Conservation (phyloP, 768 basidiomycete genomes). For the Naematelia encephala region DNA sequence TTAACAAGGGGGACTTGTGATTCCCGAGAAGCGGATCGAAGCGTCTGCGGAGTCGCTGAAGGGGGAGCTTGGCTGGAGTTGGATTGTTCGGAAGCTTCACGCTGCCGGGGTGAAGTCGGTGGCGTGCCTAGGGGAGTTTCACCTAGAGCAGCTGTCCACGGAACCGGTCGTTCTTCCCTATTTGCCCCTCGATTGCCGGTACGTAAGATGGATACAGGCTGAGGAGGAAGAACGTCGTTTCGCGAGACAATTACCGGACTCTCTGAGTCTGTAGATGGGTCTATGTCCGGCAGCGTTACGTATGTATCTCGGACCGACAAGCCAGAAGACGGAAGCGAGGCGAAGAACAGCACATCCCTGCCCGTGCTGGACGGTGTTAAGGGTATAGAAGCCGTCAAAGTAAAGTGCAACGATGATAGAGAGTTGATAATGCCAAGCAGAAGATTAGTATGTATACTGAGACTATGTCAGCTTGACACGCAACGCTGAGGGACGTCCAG, state of each 20-base stretch:
- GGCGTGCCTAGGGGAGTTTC: too few species aligned
- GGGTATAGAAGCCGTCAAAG: slow-evolving; percentile 32
- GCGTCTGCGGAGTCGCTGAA: not conserved
- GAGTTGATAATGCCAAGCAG: slow-evolving; percentile 27
- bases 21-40: not conserved
- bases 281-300: not conserved
- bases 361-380: slow-evolving; percentile 28
- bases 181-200: not conserved
- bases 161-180: not conserved
- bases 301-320: slow-evolving; percentile 25
- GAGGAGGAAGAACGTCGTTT: not conserved
- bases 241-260: slow-evolving; percentile 8
- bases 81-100: not conserved
- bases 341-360: slow-evolving; percentile 41
- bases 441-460: slow-evolving; percentile 31
- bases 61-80: not conserved
- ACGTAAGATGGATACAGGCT: not conserved
- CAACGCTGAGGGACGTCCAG: not conserved
- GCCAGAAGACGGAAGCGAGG: slow-evolving; percentile 31
- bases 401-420: slow-evolving; percentile 29
- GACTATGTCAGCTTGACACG: not conserved
- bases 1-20: not conserved
- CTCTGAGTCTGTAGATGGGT: not conserved
- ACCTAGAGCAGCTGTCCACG: not conserved
- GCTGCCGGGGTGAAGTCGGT: not conserved